Base-by-base conservation (phyloP, 306 rosid species). In the Prunus mongolica region DNA sequence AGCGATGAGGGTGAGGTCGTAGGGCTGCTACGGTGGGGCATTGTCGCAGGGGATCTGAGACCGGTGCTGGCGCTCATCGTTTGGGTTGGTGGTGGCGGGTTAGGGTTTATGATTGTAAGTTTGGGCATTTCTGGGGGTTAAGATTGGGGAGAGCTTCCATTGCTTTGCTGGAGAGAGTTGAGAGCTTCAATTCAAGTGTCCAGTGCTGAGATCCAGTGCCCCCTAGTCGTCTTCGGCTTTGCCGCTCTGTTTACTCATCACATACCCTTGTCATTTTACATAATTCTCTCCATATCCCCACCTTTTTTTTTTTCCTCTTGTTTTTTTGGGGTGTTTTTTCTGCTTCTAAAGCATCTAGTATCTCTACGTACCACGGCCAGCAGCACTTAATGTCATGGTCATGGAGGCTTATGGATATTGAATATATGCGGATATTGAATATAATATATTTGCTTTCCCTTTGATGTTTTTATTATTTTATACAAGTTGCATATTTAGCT, bases 1-100 rank as follows among this genome's bases (percentile, higher is more conserved):
- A 87, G 96, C 49, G 93, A 79, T 10, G 88, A 79, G 65, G 97
- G 91, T 6, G 84, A 91, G 61, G 92, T 83, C 18, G 89, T 44
- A 80, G 85, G 78, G 84, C 76, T 75, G 87, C 68, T 84, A 62
- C 93, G 90, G 83, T 80, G 94, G 76, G 91, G 83, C 94, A 96
- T 91, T 82, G 93, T 76, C 60, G 80, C 85, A 79, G 85, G 64
- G 81, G 97, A 90, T 83, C 81, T 77, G 85, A 46, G 51, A 44
- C 70, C 55, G 63, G 49, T 15, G 38, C 44, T 69, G 76, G 32
- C n/a, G 54, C 70, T 76, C 84, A 70, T 55, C 49, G 68, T 61
- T 30, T 44, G 13, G 15, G 76, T 34, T 41, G 44, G 75, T 30
- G 50, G 64, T 5, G 20, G 44, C 2, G 46, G 68, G 46, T 69